phyloP scores from a whole-genome alignment of 148 eudicot species.

The Fagopyrum tataricum region DNA sequence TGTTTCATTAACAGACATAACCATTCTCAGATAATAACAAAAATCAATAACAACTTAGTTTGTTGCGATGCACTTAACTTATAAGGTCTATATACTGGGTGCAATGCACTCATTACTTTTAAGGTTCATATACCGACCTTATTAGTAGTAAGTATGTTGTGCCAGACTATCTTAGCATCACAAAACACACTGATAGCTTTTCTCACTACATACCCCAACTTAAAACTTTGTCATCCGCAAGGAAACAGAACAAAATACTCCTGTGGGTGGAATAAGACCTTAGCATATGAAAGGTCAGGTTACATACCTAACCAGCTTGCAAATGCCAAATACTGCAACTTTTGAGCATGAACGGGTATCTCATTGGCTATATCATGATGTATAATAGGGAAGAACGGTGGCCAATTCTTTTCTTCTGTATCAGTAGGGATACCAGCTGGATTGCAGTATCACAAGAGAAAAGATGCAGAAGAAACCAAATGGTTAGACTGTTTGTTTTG shows the following conservation, averaged over 20 bases:
- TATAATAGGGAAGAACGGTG: conserved; percentile 43
- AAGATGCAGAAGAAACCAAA: neutral
- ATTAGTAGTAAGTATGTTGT: neutral
- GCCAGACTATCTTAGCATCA: neutral
- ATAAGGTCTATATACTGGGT: too few relatives aligned
- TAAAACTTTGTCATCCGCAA: neutral
- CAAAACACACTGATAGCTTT: neutral
- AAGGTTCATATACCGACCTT: too few relatives aligned
- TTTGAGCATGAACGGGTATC: conserved; percentile 50
- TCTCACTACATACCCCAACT: neutral
- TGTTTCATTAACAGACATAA: too few relatives aligned
- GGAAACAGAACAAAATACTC: neutral
- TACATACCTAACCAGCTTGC: conserved; percentile 50
- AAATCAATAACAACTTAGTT: too few relatives aligned
- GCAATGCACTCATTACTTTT: too few relatives aligned
- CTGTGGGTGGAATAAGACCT: too few relatives aligned
- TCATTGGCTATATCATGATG: conserved; percentile 53
- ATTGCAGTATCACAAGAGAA: conserved; percentile 1
- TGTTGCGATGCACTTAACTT: too few relatives aligned
- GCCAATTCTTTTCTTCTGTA: conserved; percentile 39
- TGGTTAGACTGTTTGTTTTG: neutral
- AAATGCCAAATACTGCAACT: conserved; percentile 48
- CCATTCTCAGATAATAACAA: too few relatives aligned
- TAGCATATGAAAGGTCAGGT: neutral
- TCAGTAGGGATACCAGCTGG: conserved; percentile 32